These are phyloP conservation scores for Suhomyces wounanorum DNA, from an alignment of 1,139 yeast species.

Conservation along the genomic window DNA sequence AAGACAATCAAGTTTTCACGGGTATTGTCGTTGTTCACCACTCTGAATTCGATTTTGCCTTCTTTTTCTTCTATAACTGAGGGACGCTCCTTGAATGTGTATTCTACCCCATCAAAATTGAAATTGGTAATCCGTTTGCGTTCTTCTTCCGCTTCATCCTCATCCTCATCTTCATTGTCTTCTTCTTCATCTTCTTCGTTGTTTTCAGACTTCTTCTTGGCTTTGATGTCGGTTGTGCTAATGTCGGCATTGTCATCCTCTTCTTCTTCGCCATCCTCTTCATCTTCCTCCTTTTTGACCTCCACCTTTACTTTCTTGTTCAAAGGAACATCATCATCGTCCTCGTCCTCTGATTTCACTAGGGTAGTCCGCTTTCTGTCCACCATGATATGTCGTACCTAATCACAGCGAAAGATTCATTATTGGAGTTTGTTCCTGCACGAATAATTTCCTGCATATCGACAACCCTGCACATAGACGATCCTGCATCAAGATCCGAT, in stretches of 20 bases:
- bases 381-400: conserved; percentile 25
- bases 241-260: conserved; percentile 16
- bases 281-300: conserved; percentile 19
- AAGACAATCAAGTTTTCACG: conserved; percentile 85
- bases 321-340: conserved; percentile 37
- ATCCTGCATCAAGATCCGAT: neutral
- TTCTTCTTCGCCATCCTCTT: conserved; percentile 16
- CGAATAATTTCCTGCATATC: neutral
- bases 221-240: conserved; percentile 14
- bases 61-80: conserved; percentile 92
- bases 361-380: conserved; percentile 34
- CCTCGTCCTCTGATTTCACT: conserved; percentile 25
- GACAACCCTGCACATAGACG: neutral
- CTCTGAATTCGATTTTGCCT: conserved; percentile 90
- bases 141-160: conserved; percentile 55
- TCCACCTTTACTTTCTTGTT: conserved; percentile 32
- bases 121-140: conserved; percentile 46
- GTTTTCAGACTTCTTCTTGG: conserved; percentile 14
- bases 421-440: neutral
- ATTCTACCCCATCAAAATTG: conserved; percentile 71
- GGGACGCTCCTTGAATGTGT: conserved; percentile 87
- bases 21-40: conserved; percentile 91
- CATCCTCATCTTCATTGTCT: conserved; percentile 41
- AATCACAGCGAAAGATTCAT: neutral
- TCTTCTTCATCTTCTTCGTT: conserved; percentile 20